phyloP scores from a whole-genome alignment of 2,329 filamentous ascomycete species.

The Tolypocladium ovalisporum region DNA sequence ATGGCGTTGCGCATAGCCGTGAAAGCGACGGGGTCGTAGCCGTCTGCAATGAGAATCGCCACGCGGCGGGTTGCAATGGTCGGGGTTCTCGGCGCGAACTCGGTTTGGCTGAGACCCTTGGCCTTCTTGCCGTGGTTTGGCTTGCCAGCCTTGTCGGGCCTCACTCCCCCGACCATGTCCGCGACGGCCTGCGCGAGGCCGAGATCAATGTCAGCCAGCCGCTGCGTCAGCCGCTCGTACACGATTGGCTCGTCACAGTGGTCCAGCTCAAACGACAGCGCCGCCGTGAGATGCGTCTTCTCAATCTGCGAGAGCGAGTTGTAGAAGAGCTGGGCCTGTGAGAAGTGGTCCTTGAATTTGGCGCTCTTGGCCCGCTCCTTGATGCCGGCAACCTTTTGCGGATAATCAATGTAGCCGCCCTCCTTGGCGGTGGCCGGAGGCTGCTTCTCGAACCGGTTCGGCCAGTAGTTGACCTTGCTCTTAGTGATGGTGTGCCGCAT shows the following conservation, averaged over 20 bases:
- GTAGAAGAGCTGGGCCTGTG: constrained; percentile 73
- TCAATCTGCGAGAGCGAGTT: constrained; percentile 63
- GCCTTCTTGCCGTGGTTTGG: constrained; percentile 57
- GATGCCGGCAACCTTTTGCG: constrained; percentile 52
- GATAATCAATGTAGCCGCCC: constrained; percentile 58
- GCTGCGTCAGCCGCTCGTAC: constrained; percentile 57
- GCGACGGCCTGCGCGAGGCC: constrained; percentile 58
- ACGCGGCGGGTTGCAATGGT: constrained; percentile 63
- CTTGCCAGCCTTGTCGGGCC: constrained; percentile 39
- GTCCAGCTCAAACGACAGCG: constrained; percentile 65
- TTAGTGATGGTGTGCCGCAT: neutral
- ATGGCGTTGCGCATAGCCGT: constrained; percentile 53
- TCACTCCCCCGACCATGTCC: constrained; percentile 54
- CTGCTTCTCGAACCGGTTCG: constrained; percentile 39
- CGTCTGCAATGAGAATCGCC: constrained; percentile 67
- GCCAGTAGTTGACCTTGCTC: neutral
- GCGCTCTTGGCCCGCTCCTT: constrained; percentile 58
- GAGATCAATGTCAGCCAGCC: constrained; percentile 63
- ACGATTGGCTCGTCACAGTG: constrained; percentile 73
- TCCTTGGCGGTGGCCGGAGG: constrained; percentile 52
- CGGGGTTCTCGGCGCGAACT: constrained; percentile 50
- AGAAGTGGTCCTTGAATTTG: constrained; percentile 71
- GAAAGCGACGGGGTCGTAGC: constrained; percentile 59
- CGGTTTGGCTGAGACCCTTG: constrained; percentile 58
- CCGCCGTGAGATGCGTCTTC: constrained; percentile 60